A percentile compares a stretch with the other conserved stretches of the same genome.
These are phyloP conservation scores for Ogataea pilisensis DNA, from an alignment of 805 yeast genomes.

Conservation along the genomic window DNA sequence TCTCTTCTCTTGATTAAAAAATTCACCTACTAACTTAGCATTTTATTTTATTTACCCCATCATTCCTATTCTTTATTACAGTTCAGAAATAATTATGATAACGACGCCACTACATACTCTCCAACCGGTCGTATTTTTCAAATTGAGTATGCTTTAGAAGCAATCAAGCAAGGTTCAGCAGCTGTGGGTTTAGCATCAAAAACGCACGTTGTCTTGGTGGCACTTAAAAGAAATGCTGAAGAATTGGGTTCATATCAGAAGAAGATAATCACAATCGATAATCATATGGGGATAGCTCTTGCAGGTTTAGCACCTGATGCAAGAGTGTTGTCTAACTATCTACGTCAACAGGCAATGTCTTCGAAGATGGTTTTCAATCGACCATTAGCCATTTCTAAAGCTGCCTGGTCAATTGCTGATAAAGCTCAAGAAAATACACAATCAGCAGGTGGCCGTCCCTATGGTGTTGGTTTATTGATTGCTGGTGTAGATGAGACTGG, in stretches of 20 bases:
- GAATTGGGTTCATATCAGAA: conserved; percentile 96
- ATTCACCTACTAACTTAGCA: too few species aligned
- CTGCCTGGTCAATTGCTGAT: conserved; percentile 84
- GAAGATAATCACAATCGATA: conserved; percentile 87
- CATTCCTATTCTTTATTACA: conserved; percentile 8
- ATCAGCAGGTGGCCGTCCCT: conserved; percentile 93
- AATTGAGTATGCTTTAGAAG: conserved; percentile 87
- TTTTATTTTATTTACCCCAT: background rate
- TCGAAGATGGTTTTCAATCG: conserved; percentile 82
- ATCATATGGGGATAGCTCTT: conserved; percentile 89
- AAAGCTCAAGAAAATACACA: conserved; percentile 98
- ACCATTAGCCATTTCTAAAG: conserved; percentile 76
- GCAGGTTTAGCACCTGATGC: conserved; percentile 99
- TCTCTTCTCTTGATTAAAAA: too few species aligned
- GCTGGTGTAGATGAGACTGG: conserved; percentile 93
- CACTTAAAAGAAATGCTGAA: conserved; percentile 93
- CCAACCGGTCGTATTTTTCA: conserved; percentile 92
- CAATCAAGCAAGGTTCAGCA: conserved; percentile 97
- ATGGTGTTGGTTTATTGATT: conserved; percentile 91
- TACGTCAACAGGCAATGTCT: conserved; percentile 88
- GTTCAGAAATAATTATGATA: conserved; percentile 98
- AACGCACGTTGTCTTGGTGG: conserved; percentile 86
- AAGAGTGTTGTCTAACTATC: conserved; percentile 80
- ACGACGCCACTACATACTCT: conserved; percentile 96
- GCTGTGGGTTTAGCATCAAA: conserved; percentile 90